Evolutionary conservation across 1,139 yeast genomes (phyloP).

Genomic region (Magnusiomyces sp.): DNA sequence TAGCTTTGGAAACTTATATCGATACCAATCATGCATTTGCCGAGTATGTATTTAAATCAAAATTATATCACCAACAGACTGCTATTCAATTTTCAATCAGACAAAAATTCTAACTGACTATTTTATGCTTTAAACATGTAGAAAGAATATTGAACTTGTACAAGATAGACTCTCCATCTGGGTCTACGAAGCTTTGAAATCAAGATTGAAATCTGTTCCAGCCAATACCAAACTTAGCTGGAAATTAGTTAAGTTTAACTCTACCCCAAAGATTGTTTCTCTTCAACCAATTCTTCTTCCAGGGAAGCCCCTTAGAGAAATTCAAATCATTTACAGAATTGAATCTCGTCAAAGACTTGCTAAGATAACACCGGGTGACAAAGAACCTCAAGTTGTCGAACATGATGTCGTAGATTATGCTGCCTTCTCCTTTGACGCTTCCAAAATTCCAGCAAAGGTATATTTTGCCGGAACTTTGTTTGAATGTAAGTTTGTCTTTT

Average conservation of each 20-base stretch:
- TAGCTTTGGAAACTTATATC: conserved; percentile 58
- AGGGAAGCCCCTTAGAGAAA: conserved; percentile 49
- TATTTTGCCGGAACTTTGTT: conserved; percentile 74
- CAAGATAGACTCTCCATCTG: conserved; percentile 46
- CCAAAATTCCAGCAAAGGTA: conserved; percentile 47
- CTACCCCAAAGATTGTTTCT: conserved; percentile 62
- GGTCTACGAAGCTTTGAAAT: conserved; percentile 50
- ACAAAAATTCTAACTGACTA: conserved; percentile 21
- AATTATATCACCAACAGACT: background rate
- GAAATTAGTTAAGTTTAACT: conserved; percentile 64
- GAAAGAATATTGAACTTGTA: conserved; percentile 37
- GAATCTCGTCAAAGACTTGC: conserved; percentile 63
- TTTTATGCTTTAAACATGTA: conserved; percentile 9
- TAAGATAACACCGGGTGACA: conserved; percentile 32
- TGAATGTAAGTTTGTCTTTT: conserved; percentile 41
- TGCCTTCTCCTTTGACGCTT: conserved; percentile 70
- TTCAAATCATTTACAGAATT: conserved; percentile 71
- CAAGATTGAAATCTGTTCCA: conserved; percentile 51
- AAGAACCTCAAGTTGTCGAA: conserved; percentile 40
- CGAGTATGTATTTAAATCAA: conserved; percentile 16
- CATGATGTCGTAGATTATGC: conserved; percentile 63
- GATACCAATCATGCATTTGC: conserved; percentile 65
- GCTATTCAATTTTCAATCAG: background rate
- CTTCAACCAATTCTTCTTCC: conserved; percentile 63
- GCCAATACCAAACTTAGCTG: conserved; percentile 53